These are phyloP conservation scores for Cyclotella cryptica DNA, from an alignment of 108 stramenopile genomes.

Conservation along the genomic window DNA sequence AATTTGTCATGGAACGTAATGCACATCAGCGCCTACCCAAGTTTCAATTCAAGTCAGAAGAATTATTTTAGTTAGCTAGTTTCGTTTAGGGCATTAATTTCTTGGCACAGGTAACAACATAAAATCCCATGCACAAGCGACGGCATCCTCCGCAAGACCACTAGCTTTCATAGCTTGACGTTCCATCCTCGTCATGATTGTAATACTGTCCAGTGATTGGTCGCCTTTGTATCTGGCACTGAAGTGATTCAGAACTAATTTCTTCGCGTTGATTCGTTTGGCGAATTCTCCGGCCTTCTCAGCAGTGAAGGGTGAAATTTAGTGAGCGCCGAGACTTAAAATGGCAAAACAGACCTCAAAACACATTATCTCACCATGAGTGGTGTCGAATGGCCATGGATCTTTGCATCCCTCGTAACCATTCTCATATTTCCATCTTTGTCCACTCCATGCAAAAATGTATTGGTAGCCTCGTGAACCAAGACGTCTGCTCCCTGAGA, in stretches of 20 bases:
- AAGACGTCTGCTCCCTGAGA: constrained; percentile 83
- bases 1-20: too few relatives aligned
- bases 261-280: constrained; percentile 69
- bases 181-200: constrained; percentile 87
- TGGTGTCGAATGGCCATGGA: constrained; percentile 90
- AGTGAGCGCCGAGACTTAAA: neutral
- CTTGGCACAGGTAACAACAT: constrained; percentile 75
- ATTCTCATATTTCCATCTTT: constrained; percentile 60
- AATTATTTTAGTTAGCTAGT: neutral
- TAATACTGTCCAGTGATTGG: constrained; percentile 70
- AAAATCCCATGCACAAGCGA: constrained; percentile 89
- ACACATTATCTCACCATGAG: constrained; percentile 50
- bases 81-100: constrained; percentile 10
- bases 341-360: neutral
- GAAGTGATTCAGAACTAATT: constrained; percentile 87
- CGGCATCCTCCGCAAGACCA: constrained; percentile 58
- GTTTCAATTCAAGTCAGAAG: too few relatives aligned
- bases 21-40: too few relatives aligned
- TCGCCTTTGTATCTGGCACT: constrained; percentile 87
- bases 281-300: constrained; percentile 78
- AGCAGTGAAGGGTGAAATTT: neutral
- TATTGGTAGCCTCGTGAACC: constrained; percentile 93
- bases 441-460: constrained; percentile 74
- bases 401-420: constrained; percentile 73
- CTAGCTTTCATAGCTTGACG: constrained; percentile 79